These are phyloP conservation scores for Lasiosphaeria miniovina DNA, from an alignment of 495 filamentous ascomycete species.

Conservation along the genomic window DNA sequence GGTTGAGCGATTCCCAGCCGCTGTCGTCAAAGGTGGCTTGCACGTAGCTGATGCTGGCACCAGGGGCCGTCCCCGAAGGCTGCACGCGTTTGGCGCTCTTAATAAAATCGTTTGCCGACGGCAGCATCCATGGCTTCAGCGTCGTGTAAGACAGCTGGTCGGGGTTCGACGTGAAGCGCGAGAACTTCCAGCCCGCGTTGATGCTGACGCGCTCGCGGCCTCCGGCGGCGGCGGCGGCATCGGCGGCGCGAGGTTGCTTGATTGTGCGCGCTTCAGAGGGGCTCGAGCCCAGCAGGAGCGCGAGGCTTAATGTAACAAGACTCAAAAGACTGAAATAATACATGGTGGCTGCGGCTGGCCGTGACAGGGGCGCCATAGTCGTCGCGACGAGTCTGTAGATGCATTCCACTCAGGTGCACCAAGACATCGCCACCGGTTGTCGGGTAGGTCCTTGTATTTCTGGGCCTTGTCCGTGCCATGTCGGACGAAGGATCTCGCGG, in stretches of 20 bases:
- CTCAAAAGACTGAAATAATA: neutral
- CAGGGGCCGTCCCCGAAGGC: slow-evolving; percentile 5
- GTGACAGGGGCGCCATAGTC: neutral
- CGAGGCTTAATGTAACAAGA: neutral
- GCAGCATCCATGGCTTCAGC: slow-evolving; percentile 30
- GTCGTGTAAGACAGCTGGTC: slow-evolving; percentile 26
- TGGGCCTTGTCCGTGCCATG: no score
- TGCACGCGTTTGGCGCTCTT: slow-evolving; percentile 15
- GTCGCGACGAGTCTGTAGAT: neutral
- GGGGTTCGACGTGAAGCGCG: slow-evolving; percentile 25
- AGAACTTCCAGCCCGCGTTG: slow-evolving; percentile 28
- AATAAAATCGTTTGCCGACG: slow-evolving; percentile 26
- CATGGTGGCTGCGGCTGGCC: neutral
- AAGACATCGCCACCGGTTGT: neutral
- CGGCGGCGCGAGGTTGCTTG: neutral
- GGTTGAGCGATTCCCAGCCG: slow-evolving; percentile 18
- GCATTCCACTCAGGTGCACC: neutral
- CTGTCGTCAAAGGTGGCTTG: slow-evolving; percentile 17
- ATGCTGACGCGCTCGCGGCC: slow-evolving; percentile 21
- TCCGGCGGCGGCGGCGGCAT: neutral
- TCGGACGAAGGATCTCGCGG: no score
- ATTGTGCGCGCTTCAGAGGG: neutral
- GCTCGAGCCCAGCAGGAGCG: neutral
- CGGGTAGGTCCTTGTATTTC: no score
- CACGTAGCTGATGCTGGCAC: slow-evolving; percentile 10